These are phyloP conservation scores for Aspergillus saccharolyticus DNA, from an alignment of 495 filamentous ascomycete genomes.

Conservation along the genomic window DNA sequence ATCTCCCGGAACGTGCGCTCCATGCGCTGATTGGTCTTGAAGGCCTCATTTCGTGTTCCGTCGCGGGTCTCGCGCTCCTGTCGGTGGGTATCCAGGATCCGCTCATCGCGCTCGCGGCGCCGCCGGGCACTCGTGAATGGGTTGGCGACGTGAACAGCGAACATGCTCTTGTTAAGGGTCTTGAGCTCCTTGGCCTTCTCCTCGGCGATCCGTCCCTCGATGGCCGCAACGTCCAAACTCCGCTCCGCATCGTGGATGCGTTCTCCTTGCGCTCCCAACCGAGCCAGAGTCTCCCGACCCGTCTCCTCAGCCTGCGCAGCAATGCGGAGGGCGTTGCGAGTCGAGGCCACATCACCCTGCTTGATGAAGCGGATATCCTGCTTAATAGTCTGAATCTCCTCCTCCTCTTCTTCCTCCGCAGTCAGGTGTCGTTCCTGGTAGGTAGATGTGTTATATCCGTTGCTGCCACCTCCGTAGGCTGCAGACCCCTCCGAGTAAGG, in stretches of 20 bases:
- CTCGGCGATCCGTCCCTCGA: slow-evolving; percentile 65
- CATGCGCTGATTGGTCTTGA: slow-evolving; percentile 52
- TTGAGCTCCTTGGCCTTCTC: slow-evolving; percentile 73
- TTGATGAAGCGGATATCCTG: slow-evolving; percentile 71
- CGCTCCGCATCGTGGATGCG: slow-evolving; percentile 72
- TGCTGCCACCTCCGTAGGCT: slow-evolving; percentile 45
- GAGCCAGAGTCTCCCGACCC: slow-evolving; percentile 61
- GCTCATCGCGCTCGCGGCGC: slow-evolving; percentile 54
- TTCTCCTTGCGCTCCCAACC: slow-evolving; percentile 71
- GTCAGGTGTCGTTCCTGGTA: slow-evolving; percentile 67
- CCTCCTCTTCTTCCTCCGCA: slow-evolving; percentile 65
- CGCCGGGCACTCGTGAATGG: slow-evolving; percentile 61
- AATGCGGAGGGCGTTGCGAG: slow-evolving; percentile 61
- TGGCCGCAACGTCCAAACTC: slow-evolving; percentile 64
- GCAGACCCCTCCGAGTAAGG: slow-evolving; percentile 39
- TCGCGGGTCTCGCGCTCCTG: slow-evolving; percentile 64
- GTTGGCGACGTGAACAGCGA: slow-evolving; percentile 69
- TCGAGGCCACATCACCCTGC: slow-evolving; percentile 66
- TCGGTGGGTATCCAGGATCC: slow-evolving; percentile 57
- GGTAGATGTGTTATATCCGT: slow-evolving; percentile 52
- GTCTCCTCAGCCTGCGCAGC: slow-evolving; percentile 67
- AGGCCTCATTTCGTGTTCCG: slow-evolving; percentile 60
- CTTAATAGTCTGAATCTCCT: slow-evolving; percentile 64
- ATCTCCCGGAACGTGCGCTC: slow-evolving; percentile 56
- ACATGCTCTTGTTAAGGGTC: slow-evolving; percentile 76